Conservation (phyloP, 768 basidiomycete genomes). For the Lanmaoa pseudosensibilis region DNA sequence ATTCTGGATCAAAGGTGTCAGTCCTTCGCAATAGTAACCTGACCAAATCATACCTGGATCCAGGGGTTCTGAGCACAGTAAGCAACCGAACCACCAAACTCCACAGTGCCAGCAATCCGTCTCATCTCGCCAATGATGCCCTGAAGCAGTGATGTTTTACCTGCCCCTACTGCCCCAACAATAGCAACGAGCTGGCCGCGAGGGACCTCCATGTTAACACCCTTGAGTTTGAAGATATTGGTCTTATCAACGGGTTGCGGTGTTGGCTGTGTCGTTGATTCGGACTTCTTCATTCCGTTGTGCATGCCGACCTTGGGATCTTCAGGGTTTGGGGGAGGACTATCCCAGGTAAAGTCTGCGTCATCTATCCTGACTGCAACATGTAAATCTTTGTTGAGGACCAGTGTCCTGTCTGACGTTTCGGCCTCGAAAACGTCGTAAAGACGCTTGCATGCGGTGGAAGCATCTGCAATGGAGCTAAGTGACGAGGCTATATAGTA, state of each 20-base stretch:
- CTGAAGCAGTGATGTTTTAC: constrained; percentile 65
- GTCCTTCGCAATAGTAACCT: neutral
- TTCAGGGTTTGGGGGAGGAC: constrained; percentile 55
- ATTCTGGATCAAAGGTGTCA: constrained; percentile 43
- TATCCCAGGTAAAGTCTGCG: constrained; percentile 87
- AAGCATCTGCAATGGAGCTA: constrained; percentile 80
- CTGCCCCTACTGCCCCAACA: constrained; percentile 67
- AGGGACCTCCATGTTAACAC: constrained; percentile 68
- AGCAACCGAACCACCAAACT: constrained; percentile 73
- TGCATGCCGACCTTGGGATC: constrained; percentile 21
- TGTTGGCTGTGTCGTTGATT: constrained; percentile 19
- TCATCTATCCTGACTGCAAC: constrained; percentile 64
- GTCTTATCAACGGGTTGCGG: constrained; percentile 37
- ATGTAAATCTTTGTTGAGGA: constrained; percentile 54
- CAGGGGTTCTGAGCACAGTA: constrained; percentile 89
- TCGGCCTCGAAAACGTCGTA: constrained; percentile 85
- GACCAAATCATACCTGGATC: constrained; percentile 61
- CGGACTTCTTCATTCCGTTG: constrained; percentile 15
- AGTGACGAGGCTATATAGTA: constrained; percentile 58
- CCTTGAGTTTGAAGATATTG: constrained; percentile 59
- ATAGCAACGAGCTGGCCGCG: constrained; percentile 80
- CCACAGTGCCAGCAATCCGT: constrained; percentile 59
- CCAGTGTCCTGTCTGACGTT: constrained; percentile 56
- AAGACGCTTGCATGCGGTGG: constrained; percentile 76
- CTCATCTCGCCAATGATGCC: constrained; percentile 85